A percentile compares a stretch with the other conserved stretches of the same genome.
Conservation (phyloP, 345 rosid species). For the Aegle marmelos region DNA sequence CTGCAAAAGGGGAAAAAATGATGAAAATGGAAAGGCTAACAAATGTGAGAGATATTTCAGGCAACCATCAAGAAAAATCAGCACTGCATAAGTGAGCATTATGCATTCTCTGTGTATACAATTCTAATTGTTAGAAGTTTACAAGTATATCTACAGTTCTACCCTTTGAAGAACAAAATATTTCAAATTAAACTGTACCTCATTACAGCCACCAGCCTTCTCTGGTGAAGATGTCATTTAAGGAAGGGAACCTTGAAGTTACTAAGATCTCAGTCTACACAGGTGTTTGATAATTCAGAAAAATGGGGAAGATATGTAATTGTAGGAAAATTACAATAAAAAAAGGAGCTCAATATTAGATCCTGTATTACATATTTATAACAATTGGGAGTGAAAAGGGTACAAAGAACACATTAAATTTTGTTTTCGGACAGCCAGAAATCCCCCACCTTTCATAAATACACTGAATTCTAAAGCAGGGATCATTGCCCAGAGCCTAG, state of each 20-base stretch:
- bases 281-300: neutral
- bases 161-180: neutral
- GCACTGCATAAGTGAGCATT: neutral
- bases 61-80: neutral
- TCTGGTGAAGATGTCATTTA: neutral
- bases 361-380: neutral
- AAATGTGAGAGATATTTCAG: neutral
- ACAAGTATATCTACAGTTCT: neutral
- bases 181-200: neutral
- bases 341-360: neutral
- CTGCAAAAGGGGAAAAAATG: constrained; percentile 45
- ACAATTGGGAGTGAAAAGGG: neutral
- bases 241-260: neutral
- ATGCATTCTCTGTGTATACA: neutral
- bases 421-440: neutral
- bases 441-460: neutral
- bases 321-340: neutral
- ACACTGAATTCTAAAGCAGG: neutral
- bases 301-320: neutral
- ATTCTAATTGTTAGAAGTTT: neutral
- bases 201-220: neutral
- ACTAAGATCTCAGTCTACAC: neutral
- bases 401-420: no score
- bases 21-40: constrained; percentile 6
- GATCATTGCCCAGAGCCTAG: neutral